Evolutionary conservation across 768 basidiomycete species (phyloP).

Genomic region (Mycena floridula): DNA sequence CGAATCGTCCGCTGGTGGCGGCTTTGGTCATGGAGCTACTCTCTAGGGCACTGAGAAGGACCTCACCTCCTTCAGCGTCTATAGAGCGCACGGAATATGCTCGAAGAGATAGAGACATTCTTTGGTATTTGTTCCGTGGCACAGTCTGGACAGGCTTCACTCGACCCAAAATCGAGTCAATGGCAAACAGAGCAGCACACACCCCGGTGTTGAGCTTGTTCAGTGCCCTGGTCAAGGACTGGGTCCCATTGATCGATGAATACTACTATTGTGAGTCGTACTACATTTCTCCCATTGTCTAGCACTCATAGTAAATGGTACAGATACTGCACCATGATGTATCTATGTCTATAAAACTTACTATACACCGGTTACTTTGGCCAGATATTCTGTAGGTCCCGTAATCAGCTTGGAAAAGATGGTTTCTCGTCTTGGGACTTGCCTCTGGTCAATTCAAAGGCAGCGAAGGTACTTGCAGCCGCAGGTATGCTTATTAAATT

Average conservation of each 20-base stretch:
- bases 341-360: not conserved
- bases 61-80: slow-evolving; percentile 51
- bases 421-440: slow-evolving; percentile 12
- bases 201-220: slow-evolving; percentile 65
- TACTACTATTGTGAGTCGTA: slow-evolving; percentile 88
- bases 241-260: slow-evolving; percentile 85
- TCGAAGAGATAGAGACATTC: slow-evolving; percentile 70
- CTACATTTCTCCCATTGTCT: not conserved
- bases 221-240: slow-evolving; percentile 68
- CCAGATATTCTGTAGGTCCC: slow-evolving; percentile 26
- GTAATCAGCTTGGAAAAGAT: not conserved
- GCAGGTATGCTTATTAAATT: slow-evolving; percentile 68
- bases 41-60: slow-evolving; percentile 68
- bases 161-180: slow-evolving; percentile 63
- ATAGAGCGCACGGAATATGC: slow-evolving; percentile 79
- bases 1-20: slow-evolving; percentile 58
- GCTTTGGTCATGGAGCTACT: slow-evolving; percentile 66
- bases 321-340: slow-evolving; percentile 37
- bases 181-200: slow-evolving; percentile 48
- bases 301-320: not conserved
- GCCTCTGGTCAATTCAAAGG: slow-evolving; percentile 82
- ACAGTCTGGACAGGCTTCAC: slow-evolving; percentile 82
- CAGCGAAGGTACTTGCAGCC: slow-evolving; percentile 85
- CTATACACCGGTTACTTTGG: slow-evolving; percentile 28
- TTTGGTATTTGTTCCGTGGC: slow-evolving; percentile 83